Evolutionary conservation across 768 basidiomycete genomes (phyloP), one percentile per base, ranked within the genome.

Genomic region (Hygrocybe coccinea): DNA sequence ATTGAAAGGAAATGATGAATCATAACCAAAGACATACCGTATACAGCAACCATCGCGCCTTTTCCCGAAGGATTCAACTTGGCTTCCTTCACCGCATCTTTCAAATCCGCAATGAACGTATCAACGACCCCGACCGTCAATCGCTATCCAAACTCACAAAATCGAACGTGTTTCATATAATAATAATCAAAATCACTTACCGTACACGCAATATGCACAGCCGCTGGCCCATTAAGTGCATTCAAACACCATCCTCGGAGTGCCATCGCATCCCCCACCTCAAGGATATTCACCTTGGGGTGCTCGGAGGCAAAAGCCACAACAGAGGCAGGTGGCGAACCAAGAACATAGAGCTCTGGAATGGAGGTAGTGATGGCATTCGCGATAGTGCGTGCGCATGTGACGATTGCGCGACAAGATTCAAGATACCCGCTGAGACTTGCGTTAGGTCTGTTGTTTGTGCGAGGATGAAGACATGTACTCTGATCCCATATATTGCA

Each of bases 141-240:
- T 19, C 84, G 81, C 91, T 94, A n/a, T n/a, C n/a, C n/a, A n/a
- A n/a, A n/a, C n/a, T n/a, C n/a, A n/a, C n/a, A n/a, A n/a, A n/a
- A n/a, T n/a, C n/a, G n/a, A n/a, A n/a, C n/a, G n/a, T n/a, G n/a
- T n/a, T n/a, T n/a, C n/a, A n/a, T n/a, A n/a, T n/a, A n/a, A n/a
- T n/a, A n/a, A n/a, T n/a, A n/a, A n/a, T n/a, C n/a, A n/a, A n/a
- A n/a, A n/a, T 2, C 22, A 67, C 88, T 62, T 64, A 95, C 92
- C 63, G 95, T 99, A 71, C 87, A 89, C 35, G 94, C 94, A 60
- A 98, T 90, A 70, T 99, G 97, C 41, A 97, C 78, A 8, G 87
- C 93, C 10, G 88, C 75, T 1, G 94, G 92, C 9, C 81, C 76
- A 41, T 76, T 80, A 55, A 99, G 68, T 12, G 85, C 94, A 64